Evolutionary conservation across 1,284 basidiomycete species (phyloP).

Genomic region (Ceratobasidium sp.): DNA sequence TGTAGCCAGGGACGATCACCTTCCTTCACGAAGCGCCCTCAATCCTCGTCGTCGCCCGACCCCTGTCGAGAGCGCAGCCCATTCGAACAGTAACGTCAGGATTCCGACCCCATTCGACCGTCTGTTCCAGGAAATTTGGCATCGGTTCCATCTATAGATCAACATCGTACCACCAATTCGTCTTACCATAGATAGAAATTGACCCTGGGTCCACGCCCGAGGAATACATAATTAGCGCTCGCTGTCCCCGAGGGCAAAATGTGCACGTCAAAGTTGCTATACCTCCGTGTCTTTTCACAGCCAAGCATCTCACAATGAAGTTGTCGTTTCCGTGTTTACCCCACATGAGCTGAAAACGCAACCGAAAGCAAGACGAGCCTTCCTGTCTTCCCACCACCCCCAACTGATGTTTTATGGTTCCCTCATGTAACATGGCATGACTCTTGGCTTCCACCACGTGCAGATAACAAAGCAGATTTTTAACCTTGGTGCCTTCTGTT

Average conservation of each 20-base stretch:
- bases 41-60: not conserved
- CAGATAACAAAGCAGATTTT: not conserved
- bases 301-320: no score
- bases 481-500: not conserved
- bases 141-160: constrained; percentile 11
- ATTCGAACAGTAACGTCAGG: not conserved
- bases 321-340: not conserved
- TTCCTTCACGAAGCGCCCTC: not conserved
- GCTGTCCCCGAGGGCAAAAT: not conserved
- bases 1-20: not conserved
- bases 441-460: not conserved
- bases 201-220: not conserved
- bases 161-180: constrained; percentile 1
- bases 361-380: not conserved
- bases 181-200: not conserved
- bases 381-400: not conserved
- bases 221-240: constrained; percentile 12
- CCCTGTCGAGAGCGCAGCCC: not conserved
- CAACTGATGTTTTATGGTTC: not conserved
- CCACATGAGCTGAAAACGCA: not conserved
- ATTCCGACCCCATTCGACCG: constrained; percentile 13
- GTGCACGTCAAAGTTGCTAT: no score
- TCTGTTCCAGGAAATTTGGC: not conserved
- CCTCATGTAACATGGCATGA: not conserved
- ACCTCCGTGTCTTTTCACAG: no score